Base-by-base conservation (phyloP, 2,329 filamentous ascomycete species). In the Colletotrichum sp. region DNA sequence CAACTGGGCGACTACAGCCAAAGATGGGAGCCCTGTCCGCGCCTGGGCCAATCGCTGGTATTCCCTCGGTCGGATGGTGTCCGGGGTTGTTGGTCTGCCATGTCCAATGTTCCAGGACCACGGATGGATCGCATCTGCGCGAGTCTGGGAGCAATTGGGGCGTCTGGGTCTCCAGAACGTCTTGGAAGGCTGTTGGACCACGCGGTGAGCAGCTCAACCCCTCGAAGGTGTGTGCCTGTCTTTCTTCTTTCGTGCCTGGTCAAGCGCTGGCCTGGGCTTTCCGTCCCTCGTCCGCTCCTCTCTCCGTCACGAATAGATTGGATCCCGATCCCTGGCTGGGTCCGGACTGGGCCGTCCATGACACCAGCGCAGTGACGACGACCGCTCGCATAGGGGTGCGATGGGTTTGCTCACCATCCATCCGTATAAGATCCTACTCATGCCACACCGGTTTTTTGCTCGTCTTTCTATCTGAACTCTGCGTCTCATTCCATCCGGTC, bases 301-400 rank as follows among this genome's bases (percentile, higher is more conserved):
- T n/a, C 38, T 26, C 69, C 52, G 72, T 75, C 69, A 61, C 55
- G 69, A 70, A 72, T 75, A 72, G 69, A 75, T 75, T 75, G 69
- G 24, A 43, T n/a, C 61, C 72, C 38, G 55, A 26, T 55, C 61
- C 55, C 26, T 62, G 61, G 38, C 69, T n/a, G 55, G 62, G 56
- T 43, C 69, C 62, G 62, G 62, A 64, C 62, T 64, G 69, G 73
- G 73, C 64, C 69, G 38, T n/a, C 56, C 62, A 75, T 72, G 73
- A 71, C 52, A 66, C 68, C 38, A 48, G 36, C 43, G n/a, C 48
- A 55, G 26, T 38, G 52, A 43, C 61, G 28, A 61, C 30, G 24
- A 34, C 48, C 55, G 43, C 66, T 34, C 21, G 34, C 48, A 68
- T 21, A 32, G 30, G 55, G 21, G 43, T n/a, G 64, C 30, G 52